Conservation (phyloP, 768 basidiomycete species). For the Trametes meyenii region DNA sequence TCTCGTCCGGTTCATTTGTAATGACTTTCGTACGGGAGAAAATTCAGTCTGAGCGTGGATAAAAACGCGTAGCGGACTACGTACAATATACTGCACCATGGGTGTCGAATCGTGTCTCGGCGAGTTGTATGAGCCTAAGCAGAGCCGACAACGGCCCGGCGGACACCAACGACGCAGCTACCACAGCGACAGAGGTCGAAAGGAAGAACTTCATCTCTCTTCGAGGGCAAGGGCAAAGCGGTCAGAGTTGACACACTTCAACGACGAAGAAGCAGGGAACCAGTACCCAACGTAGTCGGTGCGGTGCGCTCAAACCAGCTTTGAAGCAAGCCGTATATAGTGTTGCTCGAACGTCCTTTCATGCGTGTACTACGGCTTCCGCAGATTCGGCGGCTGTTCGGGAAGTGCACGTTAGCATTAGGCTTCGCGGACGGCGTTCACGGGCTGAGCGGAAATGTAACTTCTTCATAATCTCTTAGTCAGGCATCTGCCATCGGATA, state of each 20-base stretch:
- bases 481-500: not conserved
- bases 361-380: no score
- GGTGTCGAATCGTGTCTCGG: not conserved
- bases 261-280: no score
- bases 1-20: conserved; percentile 50
- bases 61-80: not conserved
- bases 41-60: no score
- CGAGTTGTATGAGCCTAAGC: not conserved
- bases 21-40: conserved; percentile 39
- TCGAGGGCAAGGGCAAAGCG: not conserved
- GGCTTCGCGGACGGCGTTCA: not conserved
- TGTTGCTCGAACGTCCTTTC: no score
- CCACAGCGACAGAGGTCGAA: not conserved
- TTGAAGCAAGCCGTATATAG: no score
- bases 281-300: no score
- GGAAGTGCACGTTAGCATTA: not conserved
- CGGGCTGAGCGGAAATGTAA: not conserved
- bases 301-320: no score
- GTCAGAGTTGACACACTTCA: not conserved
- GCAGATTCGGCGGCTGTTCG: not conserved
- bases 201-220: not conserved
- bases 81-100: conserved; percentile 8
- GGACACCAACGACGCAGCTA: not conserved
- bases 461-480: not conserved
- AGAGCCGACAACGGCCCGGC: not conserved